phyloP scores from a whole-genome alignment of 352 stramenopile genomes.

The Globisporangium yorkense region DNA sequence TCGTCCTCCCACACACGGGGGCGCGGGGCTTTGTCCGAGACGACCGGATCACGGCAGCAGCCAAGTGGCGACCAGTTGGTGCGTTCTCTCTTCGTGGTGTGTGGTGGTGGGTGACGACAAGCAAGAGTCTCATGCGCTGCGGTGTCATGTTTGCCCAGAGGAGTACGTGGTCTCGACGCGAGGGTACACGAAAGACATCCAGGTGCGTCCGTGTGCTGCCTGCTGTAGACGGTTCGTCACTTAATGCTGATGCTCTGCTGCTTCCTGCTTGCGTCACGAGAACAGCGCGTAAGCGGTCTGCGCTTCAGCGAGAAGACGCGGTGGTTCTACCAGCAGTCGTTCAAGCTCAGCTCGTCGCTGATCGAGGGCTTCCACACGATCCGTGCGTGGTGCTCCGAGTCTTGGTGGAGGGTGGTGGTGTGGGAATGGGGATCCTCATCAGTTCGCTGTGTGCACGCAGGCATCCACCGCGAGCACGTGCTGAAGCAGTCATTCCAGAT shows the following conservation, averaged over 20 bases:
- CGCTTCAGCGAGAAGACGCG: slow-evolving; percentile 55
- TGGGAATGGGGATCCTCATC: not conserved
- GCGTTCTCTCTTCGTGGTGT: not conserved
- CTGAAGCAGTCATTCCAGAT: slow-evolving; percentile 65
- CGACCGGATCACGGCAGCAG: not conserved
- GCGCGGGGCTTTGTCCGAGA: slow-evolving; percentile 14
- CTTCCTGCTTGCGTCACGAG: not conserved
- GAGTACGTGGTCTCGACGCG: slow-evolving; percentile 5
- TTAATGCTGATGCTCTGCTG: not conserved
- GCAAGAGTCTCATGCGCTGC: not conserved
- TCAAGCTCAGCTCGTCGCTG: slow-evolving; percentile 50
- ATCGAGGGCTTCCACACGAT: slow-evolving; percentile 59
- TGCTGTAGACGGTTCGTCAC: not conserved
- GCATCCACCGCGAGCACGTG: slow-evolving; percentile 56
- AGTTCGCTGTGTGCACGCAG: slow-evolving; percentile 14
- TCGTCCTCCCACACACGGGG: slow-evolving; percentile 2
- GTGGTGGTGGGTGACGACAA: no score
- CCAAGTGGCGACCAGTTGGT: slow-evolving; percentile 16
- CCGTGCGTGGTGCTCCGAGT: slow-evolving; percentile 25
- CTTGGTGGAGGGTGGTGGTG: not conserved
- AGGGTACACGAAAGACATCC: slow-evolving; percentile 15
- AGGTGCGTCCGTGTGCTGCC: not conserved
- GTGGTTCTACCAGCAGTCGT: slow-evolving; percentile 63
- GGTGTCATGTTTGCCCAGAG: not conserved
- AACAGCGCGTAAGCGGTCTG: slow-evolving; percentile 31